Percentiles rank a stretch among this genome's conserved stretches.
Evolutionary conservation across 2,329 filamentous ascomycete species (phyloP).

Genomic region (Pestalotiopsis sp.): DNA sequence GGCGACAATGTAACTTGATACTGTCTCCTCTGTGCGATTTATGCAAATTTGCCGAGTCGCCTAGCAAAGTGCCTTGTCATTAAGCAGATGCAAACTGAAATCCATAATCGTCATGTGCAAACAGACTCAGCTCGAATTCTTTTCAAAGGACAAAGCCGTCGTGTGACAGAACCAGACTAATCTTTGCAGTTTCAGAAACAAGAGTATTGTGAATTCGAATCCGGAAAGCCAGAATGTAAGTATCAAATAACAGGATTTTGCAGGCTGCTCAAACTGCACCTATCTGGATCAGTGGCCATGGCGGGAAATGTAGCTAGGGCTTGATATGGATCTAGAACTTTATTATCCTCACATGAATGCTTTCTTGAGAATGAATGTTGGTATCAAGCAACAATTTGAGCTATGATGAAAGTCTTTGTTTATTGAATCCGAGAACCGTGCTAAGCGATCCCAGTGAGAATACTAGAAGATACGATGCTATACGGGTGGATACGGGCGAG

Average conservation of each 20-base stretch:
- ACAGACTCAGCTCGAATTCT: background rate
- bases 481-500: background rate
- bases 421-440: background rate
- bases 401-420: background rate
- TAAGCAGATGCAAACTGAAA: background rate
- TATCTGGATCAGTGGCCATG: too few species aligned
- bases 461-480: background rate
- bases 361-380: background rate
- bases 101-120: background rate
- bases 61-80: background rate
- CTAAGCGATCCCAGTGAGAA: background rate
- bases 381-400: background rate
- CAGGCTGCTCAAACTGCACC: too few species aligned
- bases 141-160: background rate
- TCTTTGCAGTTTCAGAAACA: background rate
- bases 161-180: background rate
- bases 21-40: background rate
- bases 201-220: background rate
- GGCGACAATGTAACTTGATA: background rate
- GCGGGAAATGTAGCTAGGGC: background rate
- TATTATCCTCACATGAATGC: background rate
- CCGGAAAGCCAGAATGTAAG: background rate
- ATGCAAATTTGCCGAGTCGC: background rate
- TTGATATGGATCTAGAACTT: background rate
- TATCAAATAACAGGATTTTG: background rate